Conservation (phyloP, 2,329 filamentous ascomycete genomes). For the Alternaria dauci region DNA sequence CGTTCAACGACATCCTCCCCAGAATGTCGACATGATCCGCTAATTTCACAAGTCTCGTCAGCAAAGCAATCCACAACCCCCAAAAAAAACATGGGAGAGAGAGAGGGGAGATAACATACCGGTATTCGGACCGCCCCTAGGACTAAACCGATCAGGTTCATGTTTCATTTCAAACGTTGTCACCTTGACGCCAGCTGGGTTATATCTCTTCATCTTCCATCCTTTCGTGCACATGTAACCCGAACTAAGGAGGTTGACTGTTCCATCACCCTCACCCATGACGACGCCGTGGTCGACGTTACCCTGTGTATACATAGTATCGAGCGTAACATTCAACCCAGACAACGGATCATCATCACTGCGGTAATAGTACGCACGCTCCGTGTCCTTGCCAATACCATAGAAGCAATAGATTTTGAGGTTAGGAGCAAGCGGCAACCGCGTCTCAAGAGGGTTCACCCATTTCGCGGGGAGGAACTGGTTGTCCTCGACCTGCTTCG, state of each 20-base stretch:
- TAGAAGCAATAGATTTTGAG: slow-evolving; percentile 99
- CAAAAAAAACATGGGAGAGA: neutral
- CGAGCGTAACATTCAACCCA: slow-evolving; percentile 69
- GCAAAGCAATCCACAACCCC: neutral
- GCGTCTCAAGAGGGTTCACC: slow-evolving; percentile 92
- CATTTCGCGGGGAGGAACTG: slow-evolving; percentile 71
- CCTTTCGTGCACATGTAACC: slow-evolving; percentile 98
- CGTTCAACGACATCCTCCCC: slow-evolving; percentile 86
- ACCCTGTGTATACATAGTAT: slow-evolving; percentile 58
- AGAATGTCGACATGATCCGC: slow-evolving; percentile 98
- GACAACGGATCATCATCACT: slow-evolving; percentile 71
- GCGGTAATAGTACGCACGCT: slow-evolving; percentile 91
- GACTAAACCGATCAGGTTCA: slow-evolving; percentile 90
- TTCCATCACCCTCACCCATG: slow-evolving; percentile 95
- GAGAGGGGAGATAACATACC: slow-evolving; percentile 54
- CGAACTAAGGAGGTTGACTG: slow-evolving; percentile 87
- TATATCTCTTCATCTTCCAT: slow-evolving; percentile 93
- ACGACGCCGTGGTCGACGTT: slow-evolving; percentile 85
- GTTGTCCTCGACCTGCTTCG: slow-evolving; percentile 76
- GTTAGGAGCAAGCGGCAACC: slow-evolving; percentile 84
- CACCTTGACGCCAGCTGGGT: slow-evolving; percentile 81
- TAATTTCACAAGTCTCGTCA: slow-evolving; percentile 17
- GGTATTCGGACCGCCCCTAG: slow-evolving; percentile 73
- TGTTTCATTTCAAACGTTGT: slow-evolving; percentile 96
- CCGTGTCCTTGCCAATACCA: slow-evolving; percentile 90